Evolutionary conservation across 2,329 filamentous ascomycete species (phyloP), one percentile per base, ranked within the genome.

Genomic region (Apiospora arundinis): DNA sequence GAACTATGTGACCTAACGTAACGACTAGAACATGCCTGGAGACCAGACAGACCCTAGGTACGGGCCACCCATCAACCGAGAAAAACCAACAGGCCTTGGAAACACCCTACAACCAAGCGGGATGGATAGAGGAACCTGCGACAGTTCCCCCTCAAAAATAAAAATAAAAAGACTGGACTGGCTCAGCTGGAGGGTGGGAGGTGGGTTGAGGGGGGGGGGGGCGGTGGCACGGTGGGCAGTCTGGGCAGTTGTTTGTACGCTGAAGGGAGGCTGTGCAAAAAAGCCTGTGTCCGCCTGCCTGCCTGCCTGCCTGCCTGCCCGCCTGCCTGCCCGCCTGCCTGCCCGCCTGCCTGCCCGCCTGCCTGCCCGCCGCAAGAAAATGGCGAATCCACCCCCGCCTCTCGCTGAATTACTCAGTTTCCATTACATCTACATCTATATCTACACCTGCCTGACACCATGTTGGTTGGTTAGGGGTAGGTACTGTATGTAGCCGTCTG

Each of bases 261-360:
- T 60, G 52, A 60, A 60, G 52, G 52, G 52, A 60, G 52, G 52
- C 52, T 60, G 52, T 60, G 52, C 52, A 52, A 60, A 60, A 60
- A 60, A 28, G 56, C 56, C 56, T 63, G 56, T 63, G 32, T 28
- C 32, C 56, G 56, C 56, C 32, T 32, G n/a, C n/a, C n/a, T n/a
- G n/a, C n/a, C n/a, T n/a, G n/a, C n/a, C n/a, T n/a, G n/a, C n/a
- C n/a, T n/a, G n/a, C n/a, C n/a, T n/a, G n/a, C n/a, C n/a, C n/a
- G n/a, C n/a, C n/a, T n/a, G n/a, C n/a, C n/a, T n/a, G n/a, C n/a
- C n/a, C n/a, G n/a, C n/a, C n/a, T n/a, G n/a, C n/a, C n/a, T n/a
- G n/a, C n/a, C n/a, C n/a, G n/a, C n/a, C n/a, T n/a, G n/a, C n/a
- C n/a, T n/a, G n/a, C n/a, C n/a, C n/a, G n/a, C n/a, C n/a, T n/a